Base-by-base conservation (phyloP, 2,329 filamentous ascomycete species). In the Alternaria burnsii region DNA sequence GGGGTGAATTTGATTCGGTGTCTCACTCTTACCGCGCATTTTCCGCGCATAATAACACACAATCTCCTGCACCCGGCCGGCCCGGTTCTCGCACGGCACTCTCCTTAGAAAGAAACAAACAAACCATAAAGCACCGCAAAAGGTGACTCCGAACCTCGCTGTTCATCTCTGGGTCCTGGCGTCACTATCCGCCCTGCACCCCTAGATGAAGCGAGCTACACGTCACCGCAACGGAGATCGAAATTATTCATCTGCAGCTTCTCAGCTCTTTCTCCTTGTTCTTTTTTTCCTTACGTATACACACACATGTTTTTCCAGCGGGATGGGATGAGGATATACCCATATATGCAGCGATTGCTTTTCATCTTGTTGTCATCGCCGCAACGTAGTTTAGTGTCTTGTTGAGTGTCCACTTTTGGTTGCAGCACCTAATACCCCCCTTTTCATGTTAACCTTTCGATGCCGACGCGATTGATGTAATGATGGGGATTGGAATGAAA, bases 111-210 rank as follows among this genome's bases (percentile, higher is more conserved):
- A 26, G 55, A 47, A 62, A 26, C 63, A 66, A 63, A 36, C 66
- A 58, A 62, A 55, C 32, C 59, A 65, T 64, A 57, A 64, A 61
- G 76, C 75, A 76, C 74, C 76, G 41, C 73, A 71, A 68, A 76
- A 77, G 76, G 75, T 77, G 75, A 76, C 72, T 70, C 73, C 75
- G 75, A 76, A 76, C 74, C 75, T 76, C 75, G 71, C 24, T 52
- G 12, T 41, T 41, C 50, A 34, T 52, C 50, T 24, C 50, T 38
- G 46, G 46, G 46, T 50, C 46, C 46, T 26, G 46, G 46, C 46
- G 30, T 36, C 18, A 32, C 24, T 18, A 41, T 56, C 44, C 5
- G 46, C 46, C 46, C 20, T 50, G 46, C 32, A 55, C 63, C 58
- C 55, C 48, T 52, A 44, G 53, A 54, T 57, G 66, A 66, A 65